Evolutionary conservation across 176 grass and related monocot genomes (phyloP).

Genomic region (Ananas comosus): DNA sequence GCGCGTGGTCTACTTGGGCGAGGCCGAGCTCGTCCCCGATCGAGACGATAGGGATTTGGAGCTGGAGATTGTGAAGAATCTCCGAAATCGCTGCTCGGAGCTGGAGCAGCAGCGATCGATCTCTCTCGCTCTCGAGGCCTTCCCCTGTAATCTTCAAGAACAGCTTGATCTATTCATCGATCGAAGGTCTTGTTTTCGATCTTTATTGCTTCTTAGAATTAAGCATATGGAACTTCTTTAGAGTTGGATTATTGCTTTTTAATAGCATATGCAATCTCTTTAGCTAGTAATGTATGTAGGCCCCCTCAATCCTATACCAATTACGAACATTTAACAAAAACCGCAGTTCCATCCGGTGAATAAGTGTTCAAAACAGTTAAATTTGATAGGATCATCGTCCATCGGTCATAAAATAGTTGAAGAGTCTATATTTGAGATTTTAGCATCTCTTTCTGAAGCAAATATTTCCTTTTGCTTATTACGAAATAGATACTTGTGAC

Average conservation of each 20-base stretch:
- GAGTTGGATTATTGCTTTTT: no score
- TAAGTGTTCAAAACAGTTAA: no score
- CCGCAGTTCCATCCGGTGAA: no score
- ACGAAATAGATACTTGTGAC: slow-evolving; percentile 15
- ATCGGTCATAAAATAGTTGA: no score
- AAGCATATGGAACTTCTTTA: background rate
- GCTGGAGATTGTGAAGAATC: slow-evolving; percentile 72
- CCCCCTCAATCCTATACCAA: no score
- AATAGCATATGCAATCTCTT: no score
- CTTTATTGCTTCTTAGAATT: background rate
- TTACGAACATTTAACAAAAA: no score
- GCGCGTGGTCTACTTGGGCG: slow-evolving; percentile 81
- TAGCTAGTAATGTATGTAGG: no score
- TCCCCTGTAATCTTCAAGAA: slow-evolving; percentile 73
- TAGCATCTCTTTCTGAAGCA: no score
- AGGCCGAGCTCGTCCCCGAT: slow-evolving; percentile 89
- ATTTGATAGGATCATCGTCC: no score
- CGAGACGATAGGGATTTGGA: slow-evolving; percentile 68
- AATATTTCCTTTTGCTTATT: background rate
- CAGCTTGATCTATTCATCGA: slow-evolving; percentile 73
- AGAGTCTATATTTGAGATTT: no score
- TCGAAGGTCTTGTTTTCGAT: slow-evolving; percentile 34
- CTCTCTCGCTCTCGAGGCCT: slow-evolving; percentile 65
- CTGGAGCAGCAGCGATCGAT: slow-evolving; percentile 39
- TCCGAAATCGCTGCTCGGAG: slow-evolving; percentile 43